Percentiles rank a stretch among this genome's conserved stretches.
Evolutionary conservation across 1,284 basidiomycete genomes (phyloP).

Genomic region (Hemileia vastatrix): DNA sequence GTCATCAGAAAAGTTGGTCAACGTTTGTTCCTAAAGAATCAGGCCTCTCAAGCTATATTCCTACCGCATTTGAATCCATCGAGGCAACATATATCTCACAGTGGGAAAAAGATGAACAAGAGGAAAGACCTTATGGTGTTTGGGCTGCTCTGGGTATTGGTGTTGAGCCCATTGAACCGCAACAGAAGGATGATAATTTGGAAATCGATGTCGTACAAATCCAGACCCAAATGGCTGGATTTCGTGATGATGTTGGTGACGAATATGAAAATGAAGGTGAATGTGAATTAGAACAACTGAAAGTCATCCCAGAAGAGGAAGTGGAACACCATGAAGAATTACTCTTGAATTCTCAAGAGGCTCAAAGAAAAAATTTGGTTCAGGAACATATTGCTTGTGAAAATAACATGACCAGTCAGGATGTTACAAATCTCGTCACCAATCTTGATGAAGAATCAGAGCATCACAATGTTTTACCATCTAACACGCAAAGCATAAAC

Average conservation of each 20-base stretch:
- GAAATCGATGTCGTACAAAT: constrained; percentile 26
- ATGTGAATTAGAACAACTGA: constrained; percentile 46
- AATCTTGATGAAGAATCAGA: too few relatives aligned
- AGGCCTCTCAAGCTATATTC: constrained; percentile 6
- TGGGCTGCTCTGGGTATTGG: constrained; percentile 39
- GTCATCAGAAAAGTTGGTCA: constrained; percentile 6
- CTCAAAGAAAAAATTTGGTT: too few relatives aligned
- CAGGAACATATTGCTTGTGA: too few relatives aligned
- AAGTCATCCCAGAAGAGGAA: constrained; percentile 37
- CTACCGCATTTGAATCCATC: constrained; percentile 21
- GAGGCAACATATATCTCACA: constrained; percentile 22
- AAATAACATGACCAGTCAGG: too few relatives aligned
- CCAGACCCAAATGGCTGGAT: constrained; percentile 26
- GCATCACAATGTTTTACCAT: too few relatives aligned
- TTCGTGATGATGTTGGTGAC: constrained; percentile 41
- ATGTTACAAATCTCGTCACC: too few relatives aligned
- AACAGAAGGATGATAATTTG: constrained; percentile 9
- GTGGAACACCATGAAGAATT: too few relatives aligned
- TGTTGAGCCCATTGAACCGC: neutral
- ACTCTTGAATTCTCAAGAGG: too few relatives aligned
- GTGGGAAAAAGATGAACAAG: constrained; percentile 27
- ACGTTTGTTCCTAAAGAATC: constrained; percentile 15
- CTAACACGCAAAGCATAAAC: too few relatives aligned
- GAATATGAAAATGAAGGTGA: constrained; percentile 40
- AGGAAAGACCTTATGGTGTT: constrained; percentile 43